A percentile compares a stretch with the other conserved stretches of the same genome.
phyloP scores from a whole-genome alignment of 2,329 filamentous ascomycete species.

The Orbilia brochopaga region DNA sequence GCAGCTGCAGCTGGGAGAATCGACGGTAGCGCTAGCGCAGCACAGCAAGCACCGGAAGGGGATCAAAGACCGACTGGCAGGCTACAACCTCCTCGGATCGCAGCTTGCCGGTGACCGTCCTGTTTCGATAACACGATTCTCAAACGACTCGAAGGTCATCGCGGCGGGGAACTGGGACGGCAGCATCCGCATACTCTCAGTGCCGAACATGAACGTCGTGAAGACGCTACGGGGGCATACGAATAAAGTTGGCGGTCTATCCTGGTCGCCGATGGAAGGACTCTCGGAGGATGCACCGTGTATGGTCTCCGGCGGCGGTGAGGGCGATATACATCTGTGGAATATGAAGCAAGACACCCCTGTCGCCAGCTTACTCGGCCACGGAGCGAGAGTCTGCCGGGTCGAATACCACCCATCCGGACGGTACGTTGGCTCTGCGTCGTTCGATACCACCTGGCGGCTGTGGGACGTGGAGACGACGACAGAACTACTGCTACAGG shows the following conservation, averaged over 20 bases:
- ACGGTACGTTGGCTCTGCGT: conserved; percentile 86
- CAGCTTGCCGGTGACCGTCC: conserved; percentile 91
- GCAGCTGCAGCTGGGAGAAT: conserved; percentile 77
- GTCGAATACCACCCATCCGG: conserved; percentile 95
- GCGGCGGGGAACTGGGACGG: conserved; percentile 94
- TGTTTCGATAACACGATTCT: conserved; percentile 88
- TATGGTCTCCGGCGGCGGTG: conserved; percentile 86
- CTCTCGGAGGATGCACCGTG: conserved; percentile 78
- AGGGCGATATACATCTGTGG: conserved; percentile 88
- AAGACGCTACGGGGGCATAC: conserved; percentile 80
- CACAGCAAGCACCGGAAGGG: conserved; percentile 92
- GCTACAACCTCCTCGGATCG: conserved; percentile 88
- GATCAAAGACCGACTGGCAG: conserved; percentile 80
- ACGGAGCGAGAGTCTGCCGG: conserved; percentile 84
- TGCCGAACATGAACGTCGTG: conserved; percentile 81
- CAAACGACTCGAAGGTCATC: conserved; percentile 80
- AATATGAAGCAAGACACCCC: conserved; percentile 85
- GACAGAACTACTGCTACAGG: conserved; percentile 83
- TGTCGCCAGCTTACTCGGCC: conserved; percentile 78
- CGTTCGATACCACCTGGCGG: conserved; percentile 94
- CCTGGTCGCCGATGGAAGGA: conserved; percentile 83
- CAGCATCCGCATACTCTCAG: conserved; percentile 80
- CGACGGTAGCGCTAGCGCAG: conserved; percentile 80
- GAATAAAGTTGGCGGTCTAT: conserved; percentile 84
- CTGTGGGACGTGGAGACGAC: conserved; percentile 91